Evolutionary conservation across 148 eudicot genomes (phyloP).

Genomic region (Rhododendron simsii): DNA sequence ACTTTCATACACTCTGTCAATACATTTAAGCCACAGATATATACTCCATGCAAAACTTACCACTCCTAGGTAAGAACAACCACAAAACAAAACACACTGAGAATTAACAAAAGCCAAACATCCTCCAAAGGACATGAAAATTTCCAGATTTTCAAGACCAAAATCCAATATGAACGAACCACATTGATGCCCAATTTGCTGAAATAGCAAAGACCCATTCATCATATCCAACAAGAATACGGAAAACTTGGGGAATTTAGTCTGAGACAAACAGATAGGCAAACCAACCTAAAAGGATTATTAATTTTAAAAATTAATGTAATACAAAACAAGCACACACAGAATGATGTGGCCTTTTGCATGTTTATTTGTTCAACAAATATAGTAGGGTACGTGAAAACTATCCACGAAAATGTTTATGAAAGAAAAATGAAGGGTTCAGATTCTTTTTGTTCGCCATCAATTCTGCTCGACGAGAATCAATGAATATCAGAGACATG

Average conservation of each 20-base stretch:
- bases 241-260: not conserved
- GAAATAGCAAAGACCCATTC: not conserved
- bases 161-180: too few relatives aligned
- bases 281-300: not conserved
- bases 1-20: slow-evolving; percentile 8
- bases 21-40: not conserved
- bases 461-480: not conserved
- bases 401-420: too few relatives aligned
- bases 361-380: too few relatives aligned
- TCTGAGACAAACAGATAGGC: not conserved
- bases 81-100: slow-evolving; percentile 7
- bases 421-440: too few relatives aligned
- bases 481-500: not conserved
- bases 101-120: not conserved
- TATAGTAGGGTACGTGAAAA: too few relatives aligned
- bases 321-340: not conserved
- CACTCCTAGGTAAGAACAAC: slow-evolving; percentile 16
- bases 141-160: not conserved
- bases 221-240: not conserved
- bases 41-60: slow-evolving; percentile 20
- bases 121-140: not conserved
- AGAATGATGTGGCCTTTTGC: too few relatives aligned
- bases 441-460: too few relatives aligned
- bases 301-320: not conserved
- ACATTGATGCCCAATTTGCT: not conserved